Percentiles rank a stretch among this genome's conserved stretches.
Conservation (phyloP, 805 yeast species). For the Nakazawaea sp. region DNA sequence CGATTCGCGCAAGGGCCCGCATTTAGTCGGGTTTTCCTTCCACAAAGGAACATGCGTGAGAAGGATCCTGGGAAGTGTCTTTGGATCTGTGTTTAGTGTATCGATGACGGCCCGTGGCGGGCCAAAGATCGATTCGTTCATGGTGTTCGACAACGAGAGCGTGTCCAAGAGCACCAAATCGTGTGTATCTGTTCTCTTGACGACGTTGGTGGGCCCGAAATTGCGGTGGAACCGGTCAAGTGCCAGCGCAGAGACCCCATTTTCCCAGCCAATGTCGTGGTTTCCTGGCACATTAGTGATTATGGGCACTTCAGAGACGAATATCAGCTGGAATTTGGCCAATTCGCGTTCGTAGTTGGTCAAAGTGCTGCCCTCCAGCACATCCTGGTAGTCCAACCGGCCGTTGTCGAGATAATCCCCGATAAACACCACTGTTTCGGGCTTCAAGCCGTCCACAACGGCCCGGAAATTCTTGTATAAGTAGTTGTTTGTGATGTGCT, state of each 20-base stretch:
- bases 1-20: slow-evolving; percentile 78
- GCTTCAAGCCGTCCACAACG: slow-evolving; percentile 53
- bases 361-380: slow-evolving; percentile 21
- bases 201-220: slow-evolving; percentile 65
- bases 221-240: slow-evolving; percentile 54
- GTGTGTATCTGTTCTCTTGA: slow-evolving; percentile 59
- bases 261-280: slow-evolving; percentile 93
- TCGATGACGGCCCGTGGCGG: slow-evolving; percentile 50
- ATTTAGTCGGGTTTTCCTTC: slow-evolving; percentile 44
- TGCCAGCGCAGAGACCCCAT: slow-evolving; percentile 50
- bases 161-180: slow-evolving; percentile 73
- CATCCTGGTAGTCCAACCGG: slow-evolving; percentile 64
- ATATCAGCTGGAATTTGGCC: slow-evolving; percentile 57
- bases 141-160: slow-evolving; percentile 61
- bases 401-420: slow-evolving; percentile 97
- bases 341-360: slow-evolving; percentile 60
- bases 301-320: slow-evolving; percentile 18
- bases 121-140: slow-evolving; percentile 33
- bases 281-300: slow-evolving; percentile 62
- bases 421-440: slow-evolving; percentile 70
- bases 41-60: slow-evolving; percentile 85
- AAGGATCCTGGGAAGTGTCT: slow-evolving; percentile 54
- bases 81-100: slow-evolving; percentile 21
- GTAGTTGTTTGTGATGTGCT: slow-evolving; percentile 66
- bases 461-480: slow-evolving; percentile 68